These are phyloP conservation scores for Artemisia tridentata DNA, from an alignment of 129 eudicot species.

Conservation along the genomic window DNA sequence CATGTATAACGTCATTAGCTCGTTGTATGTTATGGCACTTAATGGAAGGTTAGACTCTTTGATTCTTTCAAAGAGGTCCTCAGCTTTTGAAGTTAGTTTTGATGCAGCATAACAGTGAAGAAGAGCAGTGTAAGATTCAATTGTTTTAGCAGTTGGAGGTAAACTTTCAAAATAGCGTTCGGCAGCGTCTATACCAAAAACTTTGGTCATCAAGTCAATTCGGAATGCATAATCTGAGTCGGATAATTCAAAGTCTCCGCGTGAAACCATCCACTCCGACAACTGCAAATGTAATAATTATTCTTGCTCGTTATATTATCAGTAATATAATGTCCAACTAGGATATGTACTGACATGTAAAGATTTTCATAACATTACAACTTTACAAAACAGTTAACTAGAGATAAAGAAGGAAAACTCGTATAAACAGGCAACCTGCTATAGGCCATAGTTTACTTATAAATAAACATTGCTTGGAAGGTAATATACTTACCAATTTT, in stretches of 20 bases:
- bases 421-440: too few relatives aligned
- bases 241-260: conserved; percentile 49
- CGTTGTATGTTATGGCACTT: conserved; percentile 81
- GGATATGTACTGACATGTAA: too few relatives aligned
- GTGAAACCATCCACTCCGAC: conserved; percentile 71
- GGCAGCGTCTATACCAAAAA: conserved; percentile 90
- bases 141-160: conserved; percentile 64
- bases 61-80: conserved; percentile 58
- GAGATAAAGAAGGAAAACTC: conserved; percentile 34
- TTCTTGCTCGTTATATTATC: too few relatives aligned
- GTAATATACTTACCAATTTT: too few relatives aligned
- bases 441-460: too few relatives aligned
- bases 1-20: conserved; percentile 89
- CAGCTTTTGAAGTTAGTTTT: conserved; percentile 75
- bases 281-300: too few relatives aligned
- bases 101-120: conserved; percentile 75
- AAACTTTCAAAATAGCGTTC: conserved; percentile 86
- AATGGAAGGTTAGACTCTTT: conserved; percentile 54
- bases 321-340: too few relatives aligned
- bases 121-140: conserved; percentile 92
- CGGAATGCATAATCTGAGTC: conserved; percentile 88
- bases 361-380: too few relatives aligned
- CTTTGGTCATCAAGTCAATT: conserved; percentile 78
- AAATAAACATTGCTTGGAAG: conserved; percentile 24
- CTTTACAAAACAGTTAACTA: too few relatives aligned